Base-by-base conservation (phyloP, 805 yeast genomes). In the Candida cerambycidarum region DNA sequence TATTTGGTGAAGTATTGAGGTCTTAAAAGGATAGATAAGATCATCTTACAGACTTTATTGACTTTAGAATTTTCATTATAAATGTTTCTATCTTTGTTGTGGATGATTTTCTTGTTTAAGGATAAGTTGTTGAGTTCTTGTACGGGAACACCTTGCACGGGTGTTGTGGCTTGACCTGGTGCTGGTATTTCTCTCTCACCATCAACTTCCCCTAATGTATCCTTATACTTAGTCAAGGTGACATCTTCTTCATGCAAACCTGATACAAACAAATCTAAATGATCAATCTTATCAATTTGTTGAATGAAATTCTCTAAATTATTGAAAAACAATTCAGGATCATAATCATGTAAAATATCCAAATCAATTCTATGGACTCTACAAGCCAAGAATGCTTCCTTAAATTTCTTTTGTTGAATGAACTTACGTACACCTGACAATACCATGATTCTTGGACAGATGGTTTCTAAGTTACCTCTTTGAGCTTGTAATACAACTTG, bases 401-500 rank as follows among this genome's bases (percentile, higher is more conserved):
- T 69, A 55, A 84, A 93, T 27, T 79, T 67, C 44, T 64, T 70
- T 0, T 69, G 65, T 25, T 75, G 69, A 47, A 93, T 88, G 51
- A 75, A 74, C 25, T 75, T 71, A 51, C 99, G 77, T 18, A 93
- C 95, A 16, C 84, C 93, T 10, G 86, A 76, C 30, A 93, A 67
- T 3, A 92, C 95, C 85, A 93, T 82, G 35, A 93, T 85, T 61
- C 99, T 76, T 11, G 99, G 99, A 56, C 80, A 83, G 14, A 93
- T 85, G 0, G 98, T 89, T 62, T 93, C 99, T 52, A 93, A 68
- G 56, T 93, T 93, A 47, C 99, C 99, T 60, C 99, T 78, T 45
- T 95, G 95, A 4, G 97, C 97, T 62, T 93, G 97, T 41, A 93
- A 70, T 3, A 88, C 81, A 14, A 95, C 89, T 0, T 90, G 76